Evolutionary conservation across 768 basidiomycete species (phyloP).

Genomic region (Lactarius quietus): DNA sequence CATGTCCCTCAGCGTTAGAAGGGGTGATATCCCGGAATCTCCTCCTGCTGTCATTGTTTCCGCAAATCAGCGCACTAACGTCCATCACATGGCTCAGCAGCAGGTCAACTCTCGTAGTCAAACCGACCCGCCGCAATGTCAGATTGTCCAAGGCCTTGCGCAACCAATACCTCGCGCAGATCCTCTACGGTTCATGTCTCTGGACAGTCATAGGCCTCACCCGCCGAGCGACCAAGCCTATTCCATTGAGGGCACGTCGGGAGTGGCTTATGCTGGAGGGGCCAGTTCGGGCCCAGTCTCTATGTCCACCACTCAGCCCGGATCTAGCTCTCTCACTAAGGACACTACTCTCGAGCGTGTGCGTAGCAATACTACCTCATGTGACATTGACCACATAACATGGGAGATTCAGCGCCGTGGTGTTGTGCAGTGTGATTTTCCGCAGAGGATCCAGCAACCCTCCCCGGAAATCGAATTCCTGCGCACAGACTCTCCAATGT

Average conservation of each 20-base stretch:
- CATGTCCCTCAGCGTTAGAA: constrained; percentile 14
- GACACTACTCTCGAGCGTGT: constrained; percentile 22
- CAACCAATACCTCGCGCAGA: constrained; percentile 17
- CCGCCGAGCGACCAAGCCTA: constrained; percentile 18
- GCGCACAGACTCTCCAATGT: constrained; percentile 20
- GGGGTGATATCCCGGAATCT: constrained; percentile 20
- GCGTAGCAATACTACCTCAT: constrained; percentile 19
- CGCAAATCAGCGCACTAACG: constrained; percentile 5
- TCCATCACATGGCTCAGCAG: constrained; percentile 9
- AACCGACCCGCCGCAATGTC: constrained; percentile 11
- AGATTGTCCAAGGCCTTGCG: constrained; percentile 14
- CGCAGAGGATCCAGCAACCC: constrained; percentile 9
- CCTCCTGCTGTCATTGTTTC: constrained; percentile 18
- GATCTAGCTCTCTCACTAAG: constrained; percentile 19
- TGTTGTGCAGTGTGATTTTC: constrained; percentile 21
- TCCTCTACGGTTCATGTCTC: constrained; percentile 14
- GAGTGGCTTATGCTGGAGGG: constrained; percentile 22
- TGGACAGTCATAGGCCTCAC: too few species aligned
- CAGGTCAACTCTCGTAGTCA: constrained; percentile 9
- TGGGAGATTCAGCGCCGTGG: constrained; percentile 22
- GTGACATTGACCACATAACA: constrained; percentile 16
- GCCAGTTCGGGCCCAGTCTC: constrained; percentile 19
- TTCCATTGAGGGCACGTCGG: constrained; percentile 12
- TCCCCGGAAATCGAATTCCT: constrained; percentile 15
- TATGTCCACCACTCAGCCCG: constrained; percentile 14